Base-by-base conservation (phyloP, 2,329 filamentous ascomycete species). In the Sporothrix brasiliensis region DNA sequence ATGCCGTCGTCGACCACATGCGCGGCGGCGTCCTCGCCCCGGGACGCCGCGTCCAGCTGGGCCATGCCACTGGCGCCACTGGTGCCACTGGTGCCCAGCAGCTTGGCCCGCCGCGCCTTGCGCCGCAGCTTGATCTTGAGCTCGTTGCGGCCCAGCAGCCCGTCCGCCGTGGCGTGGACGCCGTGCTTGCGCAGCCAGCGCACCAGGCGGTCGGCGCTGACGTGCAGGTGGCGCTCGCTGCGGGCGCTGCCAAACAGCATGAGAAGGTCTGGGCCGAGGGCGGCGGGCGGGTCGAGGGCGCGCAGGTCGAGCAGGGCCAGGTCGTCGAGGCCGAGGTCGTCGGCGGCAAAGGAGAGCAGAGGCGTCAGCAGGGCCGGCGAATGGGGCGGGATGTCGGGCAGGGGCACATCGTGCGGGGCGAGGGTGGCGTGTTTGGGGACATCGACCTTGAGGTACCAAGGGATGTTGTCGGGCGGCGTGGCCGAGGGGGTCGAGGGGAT, bases 161-260 rank as follows among this genome's bases (percentile, higher is more conserved):
- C 95, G 77, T 97, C 95, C 0, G 95, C 94, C 74, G 89, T 87
- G 0, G 94, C 92, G 2, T 86, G 82, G 50, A 98, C 81, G 69
- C 89, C 88, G 79, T 92, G 88, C 14, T 88, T 89, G 68, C 93
- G 86, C 58, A 97, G 82, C 91, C 92, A 97, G 71, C 94, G 88
- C 73, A 94, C 92, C 34, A 97, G 86, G n/a, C 93, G 88, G 77
- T 97, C 93, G 0, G 94, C 93, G 0, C 92, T 92, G 27, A 97
- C 91, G 77, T 97, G 94, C 49, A 99, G 83, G 81, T 99, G 95
- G 68, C 94, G 93, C 79, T 97, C 92, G 76, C 92, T 96, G 71
- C 95, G 90, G 16, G 94, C 92, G 10, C 93, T 97, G 53, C 91
- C 93, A 73, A 99, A 88, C 41, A 99, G 81, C 95, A 98, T 98